phyloP scores from a whole-genome alignment of 176 grass and related monocot species.

The Ensete glaucum region DNA sequence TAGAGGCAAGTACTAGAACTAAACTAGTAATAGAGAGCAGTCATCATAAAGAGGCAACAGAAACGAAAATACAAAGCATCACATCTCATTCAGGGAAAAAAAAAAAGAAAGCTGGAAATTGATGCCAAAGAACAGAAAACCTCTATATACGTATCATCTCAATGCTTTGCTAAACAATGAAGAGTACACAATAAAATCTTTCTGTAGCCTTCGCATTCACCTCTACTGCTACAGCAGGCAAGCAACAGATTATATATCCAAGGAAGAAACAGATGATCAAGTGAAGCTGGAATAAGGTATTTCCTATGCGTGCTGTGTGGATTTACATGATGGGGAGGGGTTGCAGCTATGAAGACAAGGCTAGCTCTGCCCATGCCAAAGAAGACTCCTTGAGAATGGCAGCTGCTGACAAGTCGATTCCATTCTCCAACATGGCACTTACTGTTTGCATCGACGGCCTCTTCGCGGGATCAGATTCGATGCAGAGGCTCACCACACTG shows the following conservation, averaged over 20 bases:
- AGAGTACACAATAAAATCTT: background rate
- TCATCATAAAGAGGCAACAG: background rate
- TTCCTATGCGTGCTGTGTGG: constrained; percentile 2
- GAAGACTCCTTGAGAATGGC: constrained; percentile 75
- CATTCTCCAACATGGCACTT: constrained; percentile 56
- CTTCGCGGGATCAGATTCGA: constrained; percentile 76
- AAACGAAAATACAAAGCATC: background rate
- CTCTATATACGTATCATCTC: background rate
- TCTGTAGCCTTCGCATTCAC: background rate
- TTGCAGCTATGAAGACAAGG: constrained; percentile 40
- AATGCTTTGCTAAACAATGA: background rate
- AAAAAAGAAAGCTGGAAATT: background rate
- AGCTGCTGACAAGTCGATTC: constrained; percentile 54
- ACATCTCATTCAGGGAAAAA: background rate
- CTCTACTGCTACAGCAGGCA: background rate
- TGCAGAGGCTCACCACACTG: constrained; percentile 73
- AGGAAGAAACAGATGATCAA: background rate
- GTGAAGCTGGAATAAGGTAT: background rate
- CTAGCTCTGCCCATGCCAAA: constrained; percentile 79
- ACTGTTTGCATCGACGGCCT: constrained; percentile 90
- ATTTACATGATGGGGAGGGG: background rate
- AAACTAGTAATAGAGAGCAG: no score
- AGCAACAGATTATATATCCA: background rate
- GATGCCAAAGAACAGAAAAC: background rate
- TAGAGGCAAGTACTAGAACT: no score